Evolutionary conservation across 768 basidiomycete species (phyloP), one percentile per base, ranked within the genome.

Genomic region (Auricularia sp.): DNA sequence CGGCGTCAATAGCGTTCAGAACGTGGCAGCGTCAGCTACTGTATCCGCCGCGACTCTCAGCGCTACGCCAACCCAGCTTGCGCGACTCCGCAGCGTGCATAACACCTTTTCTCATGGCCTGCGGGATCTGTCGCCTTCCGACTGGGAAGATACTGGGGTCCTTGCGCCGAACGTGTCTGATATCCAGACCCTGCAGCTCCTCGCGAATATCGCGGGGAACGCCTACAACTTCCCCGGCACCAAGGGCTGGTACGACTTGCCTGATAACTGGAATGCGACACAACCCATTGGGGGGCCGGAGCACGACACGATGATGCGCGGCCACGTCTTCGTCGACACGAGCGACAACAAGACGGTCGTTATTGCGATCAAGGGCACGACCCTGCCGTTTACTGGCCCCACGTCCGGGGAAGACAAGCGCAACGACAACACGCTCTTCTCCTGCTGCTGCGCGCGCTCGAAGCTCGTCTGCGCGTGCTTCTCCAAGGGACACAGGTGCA

Each of bases 401-500:
- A 96, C 96, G 12, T 90, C 90, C 61, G 90, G 84, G 77, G 86
- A 88, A 70, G 96, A 98, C 76, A 95, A 93, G 76, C 87, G 87
- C 71, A 98, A 98, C 74, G 95, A 97, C 74, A 92, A 92, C 69
- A 70, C 91, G 73, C 74, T 92, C 18, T 92, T 91, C 71, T 33
- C 93, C 0, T 98, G 96, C 75, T 98, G 96, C 72, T 98, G 96
- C 70, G 95, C 93, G 16, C 81, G 86, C 36, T 88, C 92, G 72
- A 81, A 81, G 42, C 86, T 89, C 2, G 95, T 97, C 3, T 98
- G 96, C 76, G 82, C 91, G 69, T 98, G 96, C 76, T 94, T 86
- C 72, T 77, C 83, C 2, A 78, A 83, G 10, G 78, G 81, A 39
- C 87, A 82, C 80, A 82, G 81, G 43, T 98, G 96, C 73, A 87